Percentiles rank a stretch among this genome's conserved stretches.
Evolutionary conservation across 768 basidiomycete species (phyloP).

Genomic region (Melanogaster broomeanus): DNA sequence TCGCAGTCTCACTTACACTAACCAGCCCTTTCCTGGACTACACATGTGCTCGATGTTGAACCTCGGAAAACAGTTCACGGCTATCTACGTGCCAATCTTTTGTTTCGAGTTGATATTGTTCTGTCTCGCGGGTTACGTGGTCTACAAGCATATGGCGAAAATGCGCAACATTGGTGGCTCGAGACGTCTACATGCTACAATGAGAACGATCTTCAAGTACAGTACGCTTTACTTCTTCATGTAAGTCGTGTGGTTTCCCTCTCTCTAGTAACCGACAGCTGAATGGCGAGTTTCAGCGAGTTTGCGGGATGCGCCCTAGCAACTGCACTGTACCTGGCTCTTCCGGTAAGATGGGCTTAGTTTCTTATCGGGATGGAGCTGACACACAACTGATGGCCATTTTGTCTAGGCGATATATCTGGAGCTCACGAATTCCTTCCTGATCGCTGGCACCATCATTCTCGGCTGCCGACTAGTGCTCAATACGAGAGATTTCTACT

Average conservation of each 20-base stretch:
- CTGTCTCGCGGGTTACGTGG: slow-evolving; percentile 1
- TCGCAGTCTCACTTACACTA: slow-evolving; percentile 1
- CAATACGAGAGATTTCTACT: slow-evolving; percentile 5
- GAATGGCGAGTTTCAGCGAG: background rate
- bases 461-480: slow-evolving; percentile 6
- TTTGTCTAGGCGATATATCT: background rate
- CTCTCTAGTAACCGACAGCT: background rate
- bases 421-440: slow-evolving; percentile 6
- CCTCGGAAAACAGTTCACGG: background rate
- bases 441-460: slow-evolving; percentile 2
- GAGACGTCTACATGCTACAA: background rate
- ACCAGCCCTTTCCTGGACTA: slow-evolving; percentile 5
- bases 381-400: background rate
- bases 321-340: slow-evolving; percentile 4
- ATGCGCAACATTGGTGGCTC: background rate
- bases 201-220: too few species aligned
- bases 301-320: slow-evolving; percentile 4
- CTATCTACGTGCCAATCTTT: slow-evolving; percentile 6
- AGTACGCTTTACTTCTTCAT: slow-evolving; percentile 12
- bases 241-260: background rate
- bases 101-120: slow-evolving; percentile 7
- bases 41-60: slow-evolving; percentile 4
- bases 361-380: background rate
- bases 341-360: slow-evolving; percentile 2
- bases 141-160: slow-evolving; percentile 4